These are phyloP conservation scores for Eucalyptus regnans DNA, from an alignment of 345 rosid species.

Conservation along the genomic window DNA sequence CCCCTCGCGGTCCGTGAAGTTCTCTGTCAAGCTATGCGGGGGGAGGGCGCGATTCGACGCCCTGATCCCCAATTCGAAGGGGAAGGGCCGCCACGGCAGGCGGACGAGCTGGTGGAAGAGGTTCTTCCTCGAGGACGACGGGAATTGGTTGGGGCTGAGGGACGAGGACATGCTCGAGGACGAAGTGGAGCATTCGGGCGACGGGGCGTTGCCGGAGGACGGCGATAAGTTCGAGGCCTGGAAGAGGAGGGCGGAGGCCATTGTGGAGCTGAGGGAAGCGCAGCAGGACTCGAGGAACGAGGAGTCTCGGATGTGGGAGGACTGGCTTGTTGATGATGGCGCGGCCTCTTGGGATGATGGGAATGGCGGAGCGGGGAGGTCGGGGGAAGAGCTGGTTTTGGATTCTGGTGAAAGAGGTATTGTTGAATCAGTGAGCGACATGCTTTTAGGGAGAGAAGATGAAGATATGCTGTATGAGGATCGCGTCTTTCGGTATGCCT, in stretches of 20 bases:
- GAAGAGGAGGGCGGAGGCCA: constrained; percentile 90
- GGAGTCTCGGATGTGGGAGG: constrained; percentile 88
- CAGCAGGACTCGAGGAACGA: constrained; percentile 58
- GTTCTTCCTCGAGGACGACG: constrained; percentile 74
- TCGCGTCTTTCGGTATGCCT: constrained; percentile 77
- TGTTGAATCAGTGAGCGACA: constrained; percentile 56
- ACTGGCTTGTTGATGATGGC: constrained; percentile 64
- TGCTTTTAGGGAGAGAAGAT: constrained; percentile 65
- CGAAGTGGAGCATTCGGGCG: constrained; percentile 7
- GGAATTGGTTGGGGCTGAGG: constrained; percentile 77
- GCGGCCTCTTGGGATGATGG: constrained; percentile 40
- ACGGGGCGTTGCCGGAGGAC: constrained; percentile 31
- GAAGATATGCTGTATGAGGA: constrained; percentile 89
- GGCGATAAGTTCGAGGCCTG: constrained; percentile 74
- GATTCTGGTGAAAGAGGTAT: constrained; percentile 43
- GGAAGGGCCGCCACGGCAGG: not conserved
- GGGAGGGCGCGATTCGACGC: constrained; percentile 16
- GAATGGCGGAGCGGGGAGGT: constrained; percentile 15
- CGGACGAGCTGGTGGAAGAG: constrained; percentile 74
- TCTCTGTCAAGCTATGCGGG: not conserved
- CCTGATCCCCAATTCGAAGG: constrained; percentile 20
- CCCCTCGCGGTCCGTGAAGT: not conserved
- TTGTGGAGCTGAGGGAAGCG: constrained; percentile 81
- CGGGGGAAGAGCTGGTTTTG: constrained; percentile 6
- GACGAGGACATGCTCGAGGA: constrained; percentile 44